Percentiles rank a stretch among this genome's conserved stretches.
phyloP scores from a whole-genome alignment of 2,329 filamentous ascomycete species.

The Diaporthe sp. region DNA sequence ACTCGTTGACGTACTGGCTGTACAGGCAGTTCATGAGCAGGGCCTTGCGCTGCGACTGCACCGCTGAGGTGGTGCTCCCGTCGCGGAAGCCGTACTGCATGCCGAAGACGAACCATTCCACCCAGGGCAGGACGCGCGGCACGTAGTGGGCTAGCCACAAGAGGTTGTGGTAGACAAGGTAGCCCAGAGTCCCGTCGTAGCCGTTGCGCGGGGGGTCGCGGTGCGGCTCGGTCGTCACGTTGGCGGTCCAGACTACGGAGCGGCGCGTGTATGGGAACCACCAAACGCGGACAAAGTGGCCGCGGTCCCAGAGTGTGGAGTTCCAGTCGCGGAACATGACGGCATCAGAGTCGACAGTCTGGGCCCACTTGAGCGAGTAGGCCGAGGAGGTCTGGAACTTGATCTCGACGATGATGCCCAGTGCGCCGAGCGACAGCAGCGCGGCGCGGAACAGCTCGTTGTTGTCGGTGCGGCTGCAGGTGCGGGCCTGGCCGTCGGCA shows the following conservation, averaged over 20 bases:
- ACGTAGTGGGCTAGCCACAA: conserved; percentile 83
- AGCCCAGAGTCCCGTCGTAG: conserved; percentile 85
- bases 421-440: conserved; percentile 85
- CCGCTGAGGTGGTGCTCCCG: conserved; percentile 74
- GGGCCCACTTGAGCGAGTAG: conserved; percentile 88
- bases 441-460: conserved; percentile 88
- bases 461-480: conserved; percentile 75
- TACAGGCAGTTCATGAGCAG: conserved; percentile 97
- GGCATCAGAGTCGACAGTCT: conserved; percentile 78
- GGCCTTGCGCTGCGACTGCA: conserved; percentile 83
- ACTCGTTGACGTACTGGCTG: conserved; percentile 98
- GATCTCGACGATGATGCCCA: conserved; percentile 92
- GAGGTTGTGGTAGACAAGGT: conserved; percentile 91
- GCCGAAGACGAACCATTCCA: conserved; percentile 97
- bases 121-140: conserved; percentile 83
- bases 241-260: conserved; percentile 90
- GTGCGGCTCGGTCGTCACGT: conserved; percentile 74
- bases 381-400: conserved; percentile 83
- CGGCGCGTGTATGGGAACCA: conserved; percentile 95
- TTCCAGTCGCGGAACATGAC: conserved; percentile 79
- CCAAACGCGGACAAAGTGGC: conserved; percentile 95
- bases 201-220: conserved; percentile 73
- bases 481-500: conserved; percentile 78
- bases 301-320: conserved; percentile 79
- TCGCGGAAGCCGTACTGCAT: conserved; percentile 95